Base-by-base conservation (phyloP, 2,329 filamentous ascomycete genomes). In the Aspergillus sp. region DNA sequence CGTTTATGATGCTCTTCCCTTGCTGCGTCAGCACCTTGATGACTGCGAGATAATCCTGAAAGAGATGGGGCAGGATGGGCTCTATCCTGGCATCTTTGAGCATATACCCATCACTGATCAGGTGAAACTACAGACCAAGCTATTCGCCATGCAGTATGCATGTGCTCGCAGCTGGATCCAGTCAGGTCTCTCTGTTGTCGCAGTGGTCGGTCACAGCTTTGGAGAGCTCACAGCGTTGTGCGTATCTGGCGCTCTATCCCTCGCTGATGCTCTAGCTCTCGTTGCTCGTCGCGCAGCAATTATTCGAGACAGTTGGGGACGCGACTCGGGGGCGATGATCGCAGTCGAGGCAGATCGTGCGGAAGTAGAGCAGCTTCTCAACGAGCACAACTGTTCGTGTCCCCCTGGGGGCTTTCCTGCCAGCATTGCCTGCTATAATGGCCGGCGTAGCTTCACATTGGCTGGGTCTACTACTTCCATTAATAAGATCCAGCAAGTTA, bases 141-240 rank as follows among this genome's bases (percentile, higher is more conserved):
- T 74, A 0, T 74, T 76, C 45, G 60, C 72, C 0, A 38, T 70
- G 9, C 72, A 76, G 44, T 73, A 73, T 42, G 56, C 74, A 0
- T 67, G 61, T 35, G 71, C 73, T 0, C 62, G 54, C 30, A 50
- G 58, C 3, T 76, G 74, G 73, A 65, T 74, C 0, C 66, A 72
- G 16, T 61, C 59, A n/a, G 73, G 73, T 1, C 35, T 75, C 0
- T 30, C 65, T 11, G 59, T 71, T 1, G 57, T 60, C 3, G 62
- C 64, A 1, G 40, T 75, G 6, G 51, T 76, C 9, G 72, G 71
- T 0, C 72, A 73, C 50, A 72, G 69, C 56, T 65, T 74, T 49
- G 72, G 72, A 8, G 62, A 74, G 49, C 49, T 73, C 1, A 70
- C 68, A 0, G 70, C 69, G 2, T 50, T 73, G 3, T 65, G 66